A percentile compares a stretch with the other conserved stretches of the same genome.
Conservation (phyloP, 495 filamentous ascomycete genomes). For the Sabuloglossum arenarium region DNA sequence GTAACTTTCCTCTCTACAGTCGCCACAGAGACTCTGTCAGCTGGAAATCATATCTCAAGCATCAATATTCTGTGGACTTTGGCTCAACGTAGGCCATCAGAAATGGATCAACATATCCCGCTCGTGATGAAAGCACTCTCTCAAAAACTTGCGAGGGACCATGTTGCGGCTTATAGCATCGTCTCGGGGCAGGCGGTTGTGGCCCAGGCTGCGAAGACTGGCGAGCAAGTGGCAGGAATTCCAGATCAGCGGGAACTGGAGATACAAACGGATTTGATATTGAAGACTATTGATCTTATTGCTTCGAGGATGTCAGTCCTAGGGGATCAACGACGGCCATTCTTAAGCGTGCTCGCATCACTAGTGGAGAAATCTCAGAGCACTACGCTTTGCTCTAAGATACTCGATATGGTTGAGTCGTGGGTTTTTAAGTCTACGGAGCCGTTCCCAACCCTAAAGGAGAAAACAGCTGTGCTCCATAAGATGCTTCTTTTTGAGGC, state of each 20-base stretch:
- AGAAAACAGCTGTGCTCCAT: slow-evolving; percentile 88
- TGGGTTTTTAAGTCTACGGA: slow-evolving; percentile 93
- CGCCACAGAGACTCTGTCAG: slow-evolving; percentile 62
- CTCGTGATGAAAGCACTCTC: slow-evolving; percentile 86
- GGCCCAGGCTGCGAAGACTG: slow-evolving; percentile 16
- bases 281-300: slow-evolving; percentile 85
- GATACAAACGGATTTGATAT: slow-evolving; percentile 66
- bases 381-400: slow-evolving; percentile 66
- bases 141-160: slow-evolving; percentile 80
- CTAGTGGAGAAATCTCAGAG: slow-evolving; percentile 87
- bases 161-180: slow-evolving; percentile 53
- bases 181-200: slow-evolving; percentile 23
- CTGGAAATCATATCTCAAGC: slow-evolving; percentile 59
- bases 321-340: slow-evolving; percentile 80
- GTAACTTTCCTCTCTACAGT: slow-evolving; percentile 60
- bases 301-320: slow-evolving; percentile 80
- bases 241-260: slow-evolving; percentile 61
- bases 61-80: slow-evolving; percentile 86
- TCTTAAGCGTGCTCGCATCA: slow-evolving; percentile 81
- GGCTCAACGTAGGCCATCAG: slow-evolving; percentile 57
- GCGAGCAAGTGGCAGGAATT: slow-evolving; percentile 22
- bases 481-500: slow-evolving; percentile 96
- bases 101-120: slow-evolving; percentile 74
- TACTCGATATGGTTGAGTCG: slow-evolving; percentile 77
- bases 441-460: slow-evolving; percentile 87